Base-by-base conservation (phyloP, 768 basidiomycete genomes). In the Hygrocybe coccinea region DNA sequence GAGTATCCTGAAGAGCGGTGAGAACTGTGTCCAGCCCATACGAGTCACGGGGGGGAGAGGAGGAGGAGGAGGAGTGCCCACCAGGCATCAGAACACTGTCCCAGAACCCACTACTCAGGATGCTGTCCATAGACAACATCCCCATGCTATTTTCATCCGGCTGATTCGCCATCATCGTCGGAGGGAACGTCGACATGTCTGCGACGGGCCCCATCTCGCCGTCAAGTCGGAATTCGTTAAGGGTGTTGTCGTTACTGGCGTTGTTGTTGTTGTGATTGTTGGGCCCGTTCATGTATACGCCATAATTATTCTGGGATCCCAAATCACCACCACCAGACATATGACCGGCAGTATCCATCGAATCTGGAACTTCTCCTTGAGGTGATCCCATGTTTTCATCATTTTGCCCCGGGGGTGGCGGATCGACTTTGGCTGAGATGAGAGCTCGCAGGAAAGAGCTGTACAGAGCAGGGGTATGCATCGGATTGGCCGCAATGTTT, bases 391-490 rank as follows among this genome's bases (percentile, higher is more conserved):
- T 37, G 8, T 3, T 21, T 10, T 35, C 41, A 12, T 38, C 33
- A 45, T 15, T 29, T 19, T 39, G 53, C 50, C 36, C 38, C 37
- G 44, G 36, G 37, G 50, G 41, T 46, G 52, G 55, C 35, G 64
- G 55, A 45, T 75, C 74, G 19, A 73, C 55, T 60, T 73, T 78
- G 43, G 84, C 83, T 1, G 84, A 79, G 52, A 88, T 80, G 39
- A 95, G 81, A 2, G 88, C 87, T 2, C 85, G 85, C 21, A 94
- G 75, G 75, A 94, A 92, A 17, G 79, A 76, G 65, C 86, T 84
- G 75, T 97, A 97, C 37, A 98, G 77, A 5, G 91, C 88, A 0
- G 95, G 94, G 0, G 95, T 94, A 66, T 99, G 95, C 4, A 81
- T 74, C 1, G 86, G 76, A 64, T 89, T 88, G 24, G 84, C 85